These are phyloP conservation scores for Anthoceros angustus DNA, from an alignment of 225 moss, liverwort and hornwort species.

Conservation along the genomic window DNA sequence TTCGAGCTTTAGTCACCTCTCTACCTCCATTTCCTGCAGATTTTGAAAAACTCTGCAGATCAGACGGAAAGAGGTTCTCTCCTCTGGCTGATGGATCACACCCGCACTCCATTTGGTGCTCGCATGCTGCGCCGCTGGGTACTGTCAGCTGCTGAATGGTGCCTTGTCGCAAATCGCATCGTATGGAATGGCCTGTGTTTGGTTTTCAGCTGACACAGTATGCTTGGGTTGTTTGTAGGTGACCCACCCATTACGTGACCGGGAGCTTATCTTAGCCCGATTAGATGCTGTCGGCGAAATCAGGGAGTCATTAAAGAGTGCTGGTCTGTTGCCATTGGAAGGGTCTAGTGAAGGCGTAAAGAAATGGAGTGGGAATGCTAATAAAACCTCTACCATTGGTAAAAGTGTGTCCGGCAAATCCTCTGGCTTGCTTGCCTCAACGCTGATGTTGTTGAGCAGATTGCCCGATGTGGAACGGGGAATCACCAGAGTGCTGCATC, in stretches of 20 bases:
- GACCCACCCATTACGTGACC: slow-evolving; percentile 75
- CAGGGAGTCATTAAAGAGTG: slow-evolving; percentile 54
- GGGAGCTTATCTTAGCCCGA: slow-evolving; percentile 42
- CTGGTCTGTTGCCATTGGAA: slow-evolving; percentile 37
- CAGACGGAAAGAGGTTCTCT: slow-evolving; percentile 75
- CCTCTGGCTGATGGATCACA: slow-evolving; percentile 90
- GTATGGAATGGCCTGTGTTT: not conserved
- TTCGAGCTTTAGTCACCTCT: not conserved
- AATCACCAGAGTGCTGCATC: slow-evolving; percentile 75
- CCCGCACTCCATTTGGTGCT: slow-evolving; percentile 76
- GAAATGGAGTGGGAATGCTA: slow-evolving; percentile 26
- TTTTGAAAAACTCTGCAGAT: slow-evolving; percentile 75
- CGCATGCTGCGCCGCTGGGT: slow-evolving; percentile 93
- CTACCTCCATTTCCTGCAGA: slow-evolving; percentile 21
- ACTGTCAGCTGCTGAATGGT: not conserved
- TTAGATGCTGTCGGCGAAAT: slow-evolving; percentile 83
- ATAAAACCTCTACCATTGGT: not conserved
- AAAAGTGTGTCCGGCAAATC: not conserved
- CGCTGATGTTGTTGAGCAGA: slow-evolving; percentile 46
- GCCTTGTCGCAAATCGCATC: not conserved
- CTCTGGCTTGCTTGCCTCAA: slow-evolving; percentile 31
- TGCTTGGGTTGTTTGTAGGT: slow-evolving; percentile 32
- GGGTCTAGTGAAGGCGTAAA: slow-evolving; percentile 36
- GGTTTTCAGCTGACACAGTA: slow-evolving; percentile 2
- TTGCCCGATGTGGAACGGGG: slow-evolving; percentile 92